Evolutionary conservation across 371 early-diverging fungal species (phyloP).

Genomic region (Capniomyces stellatus): DNA sequence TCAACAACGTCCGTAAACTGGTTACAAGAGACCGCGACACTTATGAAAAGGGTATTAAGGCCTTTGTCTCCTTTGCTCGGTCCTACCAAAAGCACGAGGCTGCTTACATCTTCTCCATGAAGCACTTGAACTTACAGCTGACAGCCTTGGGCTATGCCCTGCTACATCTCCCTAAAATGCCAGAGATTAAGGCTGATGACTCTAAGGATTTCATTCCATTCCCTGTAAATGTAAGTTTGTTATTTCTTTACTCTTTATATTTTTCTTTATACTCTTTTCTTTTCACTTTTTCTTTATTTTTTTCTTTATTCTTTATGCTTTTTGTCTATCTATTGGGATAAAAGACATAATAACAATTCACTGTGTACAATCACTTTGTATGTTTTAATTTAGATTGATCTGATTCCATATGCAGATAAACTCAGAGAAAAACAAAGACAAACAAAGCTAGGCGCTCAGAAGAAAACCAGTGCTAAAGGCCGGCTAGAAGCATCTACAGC

Average conservation of each 20-base stretch:
- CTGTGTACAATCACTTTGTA: too few species aligned
- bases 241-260: too few species aligned
- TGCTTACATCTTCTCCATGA: slow-evolving; percentile 71
- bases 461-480: slow-evolving; percentile 13
- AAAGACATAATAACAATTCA: too few species aligned
- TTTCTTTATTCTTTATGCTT: too few species aligned
- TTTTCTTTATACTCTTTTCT: too few species aligned
- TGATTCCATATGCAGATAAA: slow-evolving; percentile 11
- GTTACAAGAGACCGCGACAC: slow-evolving; percentile 52
- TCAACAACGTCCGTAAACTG: slow-evolving; percentile 30
- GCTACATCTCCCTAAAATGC: slow-evolving; percentile 75
- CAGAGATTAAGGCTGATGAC: slow-evolving; percentile 44
- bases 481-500: too few species aligned
- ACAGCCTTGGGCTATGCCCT: slow-evolving; percentile 63
- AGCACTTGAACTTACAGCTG: slow-evolving; percentile 54
- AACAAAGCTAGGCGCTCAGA: slow-evolving; percentile 31
- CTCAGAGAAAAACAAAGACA: slow-evolving; percentile 53
- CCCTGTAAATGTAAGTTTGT: too few species aligned
- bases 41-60: slow-evolving; percentile 53
- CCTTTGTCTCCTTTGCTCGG: slow-evolving; percentile 79
- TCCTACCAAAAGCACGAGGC: slow-evolving; percentile 87
- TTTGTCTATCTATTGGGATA: too few species aligned
- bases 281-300: too few species aligned
- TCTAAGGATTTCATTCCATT: neutral
- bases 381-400: slow-evolving; percentile 10